Evolutionary conservation across 2,329 filamentous ascomycete genomes (phyloP).

Genomic region (Ascochyta clinopodiicola): DNA sequence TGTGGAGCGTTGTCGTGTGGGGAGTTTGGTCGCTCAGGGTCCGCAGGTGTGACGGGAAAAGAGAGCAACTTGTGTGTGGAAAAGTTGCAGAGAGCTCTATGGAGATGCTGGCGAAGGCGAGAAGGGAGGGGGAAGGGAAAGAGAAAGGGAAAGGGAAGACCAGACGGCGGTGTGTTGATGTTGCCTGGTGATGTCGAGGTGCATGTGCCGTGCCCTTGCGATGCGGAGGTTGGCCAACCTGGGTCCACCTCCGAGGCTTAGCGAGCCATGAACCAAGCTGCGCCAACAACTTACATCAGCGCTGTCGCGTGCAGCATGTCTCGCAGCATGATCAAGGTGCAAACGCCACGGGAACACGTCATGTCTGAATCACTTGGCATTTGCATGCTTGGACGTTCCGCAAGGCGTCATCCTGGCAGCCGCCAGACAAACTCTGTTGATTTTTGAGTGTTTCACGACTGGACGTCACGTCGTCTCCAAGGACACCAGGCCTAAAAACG

Average conservation of each 20-base stretch:
- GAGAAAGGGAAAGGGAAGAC: neutral
- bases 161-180: conserved; percentile 9
- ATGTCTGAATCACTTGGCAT: conserved; percentile 9
- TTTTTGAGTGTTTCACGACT: neutral
- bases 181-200: conserved; percentile 17
- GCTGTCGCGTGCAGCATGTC: conserved; percentile 13
- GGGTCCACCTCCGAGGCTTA: conserved; percentile 25
- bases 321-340: neutral
- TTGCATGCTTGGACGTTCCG: neutral
- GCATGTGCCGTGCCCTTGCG: conserved; percentile 13
- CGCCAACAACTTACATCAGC: conserved; percentile 28
- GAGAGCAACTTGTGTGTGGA: neutral
- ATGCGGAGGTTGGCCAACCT: conserved; percentile 11
- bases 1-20: conserved; percentile 11
- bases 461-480: neutral
- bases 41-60: neutral
- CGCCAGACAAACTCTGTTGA: neutral
- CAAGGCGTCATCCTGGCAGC: neutral
- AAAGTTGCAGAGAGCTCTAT: neutral
- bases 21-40: conserved; percentile 3
- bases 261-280: conserved; percentile 25
- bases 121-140: neutral
- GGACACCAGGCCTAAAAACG: neutral
- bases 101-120: neutral
- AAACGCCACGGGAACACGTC: conserved; percentile 36